Base-by-base conservation (phyloP, 495 filamentous ascomycete species). In the Pyrenula aspistea region DNA sequence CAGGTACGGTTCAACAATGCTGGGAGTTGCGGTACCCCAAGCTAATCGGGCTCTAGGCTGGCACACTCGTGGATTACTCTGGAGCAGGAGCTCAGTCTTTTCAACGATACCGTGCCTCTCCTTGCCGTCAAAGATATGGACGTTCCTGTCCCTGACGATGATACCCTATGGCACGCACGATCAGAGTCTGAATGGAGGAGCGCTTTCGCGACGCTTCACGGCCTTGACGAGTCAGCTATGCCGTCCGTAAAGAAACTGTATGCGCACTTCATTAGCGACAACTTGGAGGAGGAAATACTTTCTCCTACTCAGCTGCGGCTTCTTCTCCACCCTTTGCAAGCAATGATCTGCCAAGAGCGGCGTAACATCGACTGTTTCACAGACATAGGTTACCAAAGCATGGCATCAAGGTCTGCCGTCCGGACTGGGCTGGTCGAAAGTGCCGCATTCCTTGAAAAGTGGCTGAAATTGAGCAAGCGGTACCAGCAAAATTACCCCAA, bases 51-150 rank as follows among this genome's bases (percentile, higher is more conserved):
- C 52, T 31, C 53, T 56, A 83, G 80, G 59, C 64, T 84, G 22
- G 77, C 80, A 0, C 84, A 86, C 63, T 83, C 80, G 42, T 85
- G 81, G 72, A 77, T 82, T 22, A 81, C 84, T 77, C 73, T 84
- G 12, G 83, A 86, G 61, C 81, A 83, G 62, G 83, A 86, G 58
- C 70, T 84, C 22, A 77, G 78, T 54, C 68, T 86, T 12, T 86
- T 85, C 64, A 74, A 84, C 60, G 83, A 86, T 59, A 74, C 72
- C 4, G 72, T 71, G 0, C 78, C 80, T 2, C 62, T 83, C 22
- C 73, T 86, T 53, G 73, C 78, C 10, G 75, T 82, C 57, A 78
- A 71, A 15, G 79, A 85, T 52, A 74, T 84, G 25, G 73, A 71
- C 23, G 72, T 75, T 49, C 77, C 82, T 3, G 76, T 85, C 53